Evolutionary conservation across 257 asterid genomes (phyloP).

Genomic region (Solanum habrochaites): DNA sequence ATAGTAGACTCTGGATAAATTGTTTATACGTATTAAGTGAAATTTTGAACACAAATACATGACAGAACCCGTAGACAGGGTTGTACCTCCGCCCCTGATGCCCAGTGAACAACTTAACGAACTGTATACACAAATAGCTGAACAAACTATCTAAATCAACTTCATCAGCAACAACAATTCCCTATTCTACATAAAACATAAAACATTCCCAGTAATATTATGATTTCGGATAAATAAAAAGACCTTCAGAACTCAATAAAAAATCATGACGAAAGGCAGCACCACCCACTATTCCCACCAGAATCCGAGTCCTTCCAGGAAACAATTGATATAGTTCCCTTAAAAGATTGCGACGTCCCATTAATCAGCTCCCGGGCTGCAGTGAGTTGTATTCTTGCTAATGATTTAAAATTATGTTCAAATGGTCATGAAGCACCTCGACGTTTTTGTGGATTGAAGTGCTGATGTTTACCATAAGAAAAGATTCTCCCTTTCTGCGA

Average conservation of each 20-base stretch:
- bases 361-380: conserved; percentile 25
- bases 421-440: conserved; percentile 57
- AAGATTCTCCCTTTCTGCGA: conserved; percentile 74
- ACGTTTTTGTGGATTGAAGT: conserved; percentile 64
- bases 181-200: background rate
- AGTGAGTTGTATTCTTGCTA: conserved; percentile 51
- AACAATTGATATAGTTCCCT: conserved; percentile 51
- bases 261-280: conserved; percentile 34
- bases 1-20: background rate
- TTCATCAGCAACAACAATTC: background rate
- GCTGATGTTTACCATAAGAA: conserved; percentile 92
- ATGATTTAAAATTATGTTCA: conserved; percentile 51
- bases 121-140: background rate
- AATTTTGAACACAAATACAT: background rate
- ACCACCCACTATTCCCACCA: conserved; percentile 36
- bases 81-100: background rate
- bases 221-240: background rate
- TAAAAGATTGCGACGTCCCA: conserved; percentile 36
- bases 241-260: background rate
- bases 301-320: conserved; percentile 34
- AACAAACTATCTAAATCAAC: background rate
- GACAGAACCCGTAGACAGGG: background rate
- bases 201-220: background rate
- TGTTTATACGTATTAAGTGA: background rate
- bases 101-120: background rate